Percentiles rank a stretch among this genome's conserved stretches.
Evolutionary conservation across 169 alveolate species (phyloP).

Genomic region (Theileria annulata): DNA sequence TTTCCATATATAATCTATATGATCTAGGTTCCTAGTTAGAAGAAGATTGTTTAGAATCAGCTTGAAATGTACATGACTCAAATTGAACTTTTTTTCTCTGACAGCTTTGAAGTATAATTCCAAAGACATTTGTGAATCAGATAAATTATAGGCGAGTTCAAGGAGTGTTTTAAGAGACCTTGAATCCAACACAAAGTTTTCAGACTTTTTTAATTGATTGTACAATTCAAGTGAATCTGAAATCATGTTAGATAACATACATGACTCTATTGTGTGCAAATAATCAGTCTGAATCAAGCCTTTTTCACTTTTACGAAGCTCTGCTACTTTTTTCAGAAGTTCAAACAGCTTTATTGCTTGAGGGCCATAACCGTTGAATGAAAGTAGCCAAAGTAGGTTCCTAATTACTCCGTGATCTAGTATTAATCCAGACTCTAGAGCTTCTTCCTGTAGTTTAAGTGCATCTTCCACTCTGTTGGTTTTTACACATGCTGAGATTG

Average conservation of each 20-base stretch:
- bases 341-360: conserved; percentile 23
- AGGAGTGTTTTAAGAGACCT: conserved; percentile 11
- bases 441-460: conserved; percentile 42
- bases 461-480: conserved; percentile 53
- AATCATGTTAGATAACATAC: conserved; percentile 35
- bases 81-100: conserved; percentile 13
- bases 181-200: not conserved
- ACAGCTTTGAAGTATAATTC: conserved; percentile 29
- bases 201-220: conserved; percentile 28
- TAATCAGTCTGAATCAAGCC: conserved; percentile 31
- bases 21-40: conserved; percentile 17
- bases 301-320: conserved; percentile 22
- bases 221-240: conserved; percentile 41
- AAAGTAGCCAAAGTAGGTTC: conserved; percentile 24
- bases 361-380: conserved; percentile 40
- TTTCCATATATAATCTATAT: conserved; percentile 33
- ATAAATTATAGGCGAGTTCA: conserved; percentile 16
- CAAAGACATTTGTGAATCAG: conserved; percentile 17
- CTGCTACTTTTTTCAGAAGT: conserved; percentile 35
- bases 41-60: conserved; percentile 36
- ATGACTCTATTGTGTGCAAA: conserved; percentile 42
- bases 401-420: conserved; percentile 60
- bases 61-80: conserved; percentile 37
- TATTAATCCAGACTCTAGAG: conserved; percentile 17
- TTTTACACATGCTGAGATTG: conserved; percentile 46